Conservation (phyloP, 768 basidiomycete species). For the Favolaschia claudopus region DNA sequence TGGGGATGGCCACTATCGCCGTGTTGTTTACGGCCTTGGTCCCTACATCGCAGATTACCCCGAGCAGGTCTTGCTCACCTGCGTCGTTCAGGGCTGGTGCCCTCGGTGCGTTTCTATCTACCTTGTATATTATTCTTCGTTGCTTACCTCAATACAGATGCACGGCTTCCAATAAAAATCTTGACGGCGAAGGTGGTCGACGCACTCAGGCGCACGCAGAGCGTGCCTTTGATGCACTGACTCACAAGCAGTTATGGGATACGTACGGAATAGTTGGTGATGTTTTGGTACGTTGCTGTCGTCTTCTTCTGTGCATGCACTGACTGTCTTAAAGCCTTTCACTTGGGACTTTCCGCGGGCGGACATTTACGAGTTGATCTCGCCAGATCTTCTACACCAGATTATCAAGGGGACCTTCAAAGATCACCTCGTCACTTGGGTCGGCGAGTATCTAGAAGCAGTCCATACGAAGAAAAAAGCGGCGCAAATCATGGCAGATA, state of each 20-base stretch:
- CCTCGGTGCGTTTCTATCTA: slow-evolving; percentile 24
- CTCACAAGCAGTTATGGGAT: slow-evolving; percentile 32
- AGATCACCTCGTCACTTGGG: slow-evolving; percentile 46
- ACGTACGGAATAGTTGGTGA: slow-evolving; percentile 34
- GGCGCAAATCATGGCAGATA: slow-evolving; percentile 36
- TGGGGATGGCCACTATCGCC: slow-evolving; percentile 33
- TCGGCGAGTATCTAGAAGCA: slow-evolving; percentile 33
- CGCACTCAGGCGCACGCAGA: slow-evolving; percentile 21
- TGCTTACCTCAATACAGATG: background rate
- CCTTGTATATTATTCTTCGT: background rate
- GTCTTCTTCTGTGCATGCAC: slow-evolving; percentile 26
- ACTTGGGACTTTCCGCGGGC: slow-evolving; percentile 42
- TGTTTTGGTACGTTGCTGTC: slow-evolving; percentile 28
- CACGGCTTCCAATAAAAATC: slow-evolving; percentile 2
- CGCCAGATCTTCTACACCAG: slow-evolving; percentile 44
- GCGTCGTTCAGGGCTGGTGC: slow-evolving; percentile 37
- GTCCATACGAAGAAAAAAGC: slow-evolving; percentile 21
- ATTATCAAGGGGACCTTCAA: slow-evolving; percentile 34
- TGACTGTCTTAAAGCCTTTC: slow-evolving; percentile 38
- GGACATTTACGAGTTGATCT: slow-evolving; percentile 41
- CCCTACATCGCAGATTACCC: slow-evolving; percentile 51
- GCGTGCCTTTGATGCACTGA: slow-evolving; percentile 9
- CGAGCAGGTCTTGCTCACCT: slow-evolving; percentile 40
- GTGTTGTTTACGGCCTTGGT: slow-evolving; percentile 29
- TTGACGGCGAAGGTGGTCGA: background rate